Percentiles rank a stretch among this genome's conserved stretches.
These are phyloP conservation scores for Violaceomyces palustris DNA, from an alignment of 1,284 basidiomycete species.

Conservation along the genomic window DNA sequence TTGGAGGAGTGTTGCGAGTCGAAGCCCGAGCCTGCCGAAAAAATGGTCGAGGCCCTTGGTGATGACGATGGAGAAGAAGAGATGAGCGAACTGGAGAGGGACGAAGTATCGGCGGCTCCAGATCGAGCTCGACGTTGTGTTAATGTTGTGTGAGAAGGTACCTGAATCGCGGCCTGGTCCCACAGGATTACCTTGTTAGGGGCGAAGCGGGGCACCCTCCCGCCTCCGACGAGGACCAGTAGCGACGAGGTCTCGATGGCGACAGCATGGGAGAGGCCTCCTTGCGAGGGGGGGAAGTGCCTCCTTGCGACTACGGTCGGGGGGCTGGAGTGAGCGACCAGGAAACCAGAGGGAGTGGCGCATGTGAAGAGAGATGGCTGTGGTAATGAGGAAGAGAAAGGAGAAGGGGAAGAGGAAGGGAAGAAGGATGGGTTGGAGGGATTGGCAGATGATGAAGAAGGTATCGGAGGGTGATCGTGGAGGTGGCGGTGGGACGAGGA, in stretches of 20 bases:
- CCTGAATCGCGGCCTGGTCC: conserved; percentile 40
- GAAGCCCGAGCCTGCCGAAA: conserved; percentile 30
- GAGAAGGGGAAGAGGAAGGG: background rate
- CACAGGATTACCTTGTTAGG: conserved; percentile 47
- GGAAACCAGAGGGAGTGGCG: conserved; percentile 37
- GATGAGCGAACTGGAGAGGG: background rate
- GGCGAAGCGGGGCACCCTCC: conserved; percentile 39
- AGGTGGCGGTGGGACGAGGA: background rate
- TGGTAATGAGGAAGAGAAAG: no score
- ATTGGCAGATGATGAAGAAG: background rate
- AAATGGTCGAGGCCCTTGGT: conserved; percentile 29
- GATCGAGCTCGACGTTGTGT: background rate
- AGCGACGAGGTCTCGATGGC: conserved; percentile 35
- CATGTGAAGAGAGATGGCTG: conserved; percentile 36
- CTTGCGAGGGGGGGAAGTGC: conserved; percentile 29
- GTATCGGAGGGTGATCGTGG: background rate
- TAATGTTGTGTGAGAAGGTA: background rate
- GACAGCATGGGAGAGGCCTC: conserved; percentile 29
- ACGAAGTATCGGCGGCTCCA: background rate
- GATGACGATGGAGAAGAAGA: conserved; percentile 1
- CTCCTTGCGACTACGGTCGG: conserved; percentile 24
- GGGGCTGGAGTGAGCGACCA: conserved; percentile 32
- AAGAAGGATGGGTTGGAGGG: background rate
- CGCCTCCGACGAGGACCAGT: conserved; percentile 42
- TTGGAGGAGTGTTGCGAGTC: conserved; percentile 4